Evolutionary conservation across 2,329 filamentous ascomycete species (phyloP).

Genomic region (Trematosphaeria pertusa): DNA sequence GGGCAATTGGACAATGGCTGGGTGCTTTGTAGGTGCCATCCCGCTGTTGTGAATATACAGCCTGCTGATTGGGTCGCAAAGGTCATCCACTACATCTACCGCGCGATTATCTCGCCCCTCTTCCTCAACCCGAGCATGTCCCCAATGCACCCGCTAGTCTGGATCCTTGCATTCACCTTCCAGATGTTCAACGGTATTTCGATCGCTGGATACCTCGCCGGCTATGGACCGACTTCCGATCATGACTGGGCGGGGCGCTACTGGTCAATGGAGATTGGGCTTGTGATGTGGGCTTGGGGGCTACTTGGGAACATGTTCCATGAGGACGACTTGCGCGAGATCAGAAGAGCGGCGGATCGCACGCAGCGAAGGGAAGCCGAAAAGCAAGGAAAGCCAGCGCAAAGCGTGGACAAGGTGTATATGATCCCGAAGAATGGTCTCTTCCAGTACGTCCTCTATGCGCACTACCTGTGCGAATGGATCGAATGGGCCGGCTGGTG

Average conservation of each 20-base stretch:
- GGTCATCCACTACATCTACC: slow-evolving; percentile 88
- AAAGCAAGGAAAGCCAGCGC: slow-evolving; percentile 53
- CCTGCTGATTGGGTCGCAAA: slow-evolving; percentile 50
- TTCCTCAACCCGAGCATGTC: slow-evolving; percentile 89
- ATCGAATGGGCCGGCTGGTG: slow-evolving; percentile 93
- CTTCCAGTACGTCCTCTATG: slow-evolving; percentile 83
- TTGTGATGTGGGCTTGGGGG: slow-evolving; percentile 77
- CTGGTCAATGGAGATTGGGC: slow-evolving; percentile 64
- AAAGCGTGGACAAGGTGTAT: slow-evolving; percentile 79
- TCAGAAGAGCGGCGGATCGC: slow-evolving; percentile 73
- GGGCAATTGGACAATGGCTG: slow-evolving; percentile 79
- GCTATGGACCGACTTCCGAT: slow-evolving; percentile 73
- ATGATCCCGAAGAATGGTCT: slow-evolving; percentile 83
- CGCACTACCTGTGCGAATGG: slow-evolving; percentile 98
- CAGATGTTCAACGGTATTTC: slow-evolving; percentile 81
- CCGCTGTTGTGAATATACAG: not conserved
- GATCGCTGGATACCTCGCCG: slow-evolving; percentile 81
- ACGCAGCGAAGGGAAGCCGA: slow-evolving; percentile 61
- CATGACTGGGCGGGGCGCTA: slow-evolving; percentile 57
- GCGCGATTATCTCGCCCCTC: slow-evolving; percentile 81
- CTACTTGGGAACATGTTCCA: slow-evolving; percentile 84
- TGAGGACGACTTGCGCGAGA: slow-evolving; percentile 87
- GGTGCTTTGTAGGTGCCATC: slow-evolving; percentile 62
- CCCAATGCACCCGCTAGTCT: slow-evolving; percentile 77
- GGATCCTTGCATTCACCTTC: slow-evolving; percentile 70